A percentile compares a stretch with the other conserved stretches of the same genome.
Evolutionary conservation across 352 stramenopile genomes (phyloP).

Genomic region (Globisporangium abappressorium): DNA sequence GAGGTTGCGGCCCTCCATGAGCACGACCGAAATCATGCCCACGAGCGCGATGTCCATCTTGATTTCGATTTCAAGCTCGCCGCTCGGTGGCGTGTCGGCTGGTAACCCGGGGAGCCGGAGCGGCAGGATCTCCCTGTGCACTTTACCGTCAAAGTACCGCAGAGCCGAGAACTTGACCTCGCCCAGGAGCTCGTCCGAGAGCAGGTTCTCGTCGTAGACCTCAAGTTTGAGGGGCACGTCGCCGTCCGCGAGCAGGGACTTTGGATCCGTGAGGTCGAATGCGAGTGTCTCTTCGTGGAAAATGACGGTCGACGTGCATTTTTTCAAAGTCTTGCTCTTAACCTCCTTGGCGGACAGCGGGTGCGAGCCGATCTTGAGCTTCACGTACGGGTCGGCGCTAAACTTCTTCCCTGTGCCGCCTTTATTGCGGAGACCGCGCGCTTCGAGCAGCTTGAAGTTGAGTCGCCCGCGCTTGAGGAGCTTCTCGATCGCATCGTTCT

Average conservation of each 20-base stretch:
- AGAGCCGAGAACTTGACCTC: conserved; percentile 66
- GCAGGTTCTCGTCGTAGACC: conserved; percentile 86
- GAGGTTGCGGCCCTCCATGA: conserved; percentile 87
- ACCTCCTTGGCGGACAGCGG: conserved; percentile 60
- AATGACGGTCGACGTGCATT: conserved; percentile 65
- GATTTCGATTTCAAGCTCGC: conserved; percentile 68
- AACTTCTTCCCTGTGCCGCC: conserved; percentile 64
- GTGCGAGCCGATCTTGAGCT: conserved; percentile 70
- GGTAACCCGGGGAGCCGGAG: conserved; percentile 37
- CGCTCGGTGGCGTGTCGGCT: conserved; percentile 21
- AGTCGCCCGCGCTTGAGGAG: conserved; percentile 67
- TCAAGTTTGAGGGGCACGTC: conserved; percentile 75
- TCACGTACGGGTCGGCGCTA: conserved; percentile 79
- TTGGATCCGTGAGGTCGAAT: conserved; percentile 83
- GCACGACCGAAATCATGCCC: conserved; percentile 83
- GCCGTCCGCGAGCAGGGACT: conserved; percentile 63
- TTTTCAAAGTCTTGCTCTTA: conserved; percentile 86
- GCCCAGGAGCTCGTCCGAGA: conserved; percentile 84
- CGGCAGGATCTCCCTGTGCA: conserved; percentile 55
- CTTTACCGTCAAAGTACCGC: conserved; percentile 72
- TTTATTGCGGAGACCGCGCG: conserved; percentile 57
- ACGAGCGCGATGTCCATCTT: conserved; percentile 72
- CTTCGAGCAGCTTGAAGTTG: conserved; percentile 72
- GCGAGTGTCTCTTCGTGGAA: conserved; percentile 85
- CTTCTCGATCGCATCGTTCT: conserved; percentile 28